Percentiles rank a stretch among this genome's conserved stretches.
Evolutionary conservation across 2,329 filamentous ascomycete genomes (phyloP).

Genomic region (Venturiaceae sp.): DNA sequence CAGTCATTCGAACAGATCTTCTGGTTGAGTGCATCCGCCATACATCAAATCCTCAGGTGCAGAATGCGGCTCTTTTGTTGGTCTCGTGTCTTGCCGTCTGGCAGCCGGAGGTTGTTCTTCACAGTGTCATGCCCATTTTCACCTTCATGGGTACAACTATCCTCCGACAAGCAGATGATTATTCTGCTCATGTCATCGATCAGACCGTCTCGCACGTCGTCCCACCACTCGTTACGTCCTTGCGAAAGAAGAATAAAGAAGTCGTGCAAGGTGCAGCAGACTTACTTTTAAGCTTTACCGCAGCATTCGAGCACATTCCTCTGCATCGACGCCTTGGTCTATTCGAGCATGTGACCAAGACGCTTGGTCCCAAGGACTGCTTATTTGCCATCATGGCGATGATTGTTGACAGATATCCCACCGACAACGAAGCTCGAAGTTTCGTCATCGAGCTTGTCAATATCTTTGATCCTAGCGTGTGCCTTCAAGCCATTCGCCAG

Average conservation of each 20-base stretch:
- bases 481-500: conserved; percentile 28
- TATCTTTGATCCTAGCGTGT: conserved; percentile 62
- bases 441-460: conserved; percentile 68
- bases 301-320: conserved; percentile 93
- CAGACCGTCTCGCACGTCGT: conserved; percentile 90
- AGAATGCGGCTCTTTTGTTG: conserved; percentile 80
- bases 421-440: conserved; percentile 61
- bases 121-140: conserved; percentile 98
- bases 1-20: conserved; percentile 76
- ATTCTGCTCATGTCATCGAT: conserved; percentile 91
- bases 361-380: conserved; percentile 77
- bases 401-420: conserved; percentile 79
- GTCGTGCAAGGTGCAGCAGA: conserved; percentile 76
- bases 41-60: conserved; percentile 84
- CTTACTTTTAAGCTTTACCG: conserved; percentile 88
- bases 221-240: conserved; percentile 76
- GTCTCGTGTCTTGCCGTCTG: conserved; percentile 80
- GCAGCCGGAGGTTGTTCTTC: conserved; percentile 81
- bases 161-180: conserved; percentile 87
- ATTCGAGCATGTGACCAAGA: conserved; percentile 76
- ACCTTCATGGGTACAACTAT: conserved; percentile 95
- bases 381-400: conserved; percentile 81
- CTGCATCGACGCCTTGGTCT: conserved; percentile 72
- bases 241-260: conserved; percentile 68
- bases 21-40: conserved; percentile 91